Evolutionary conservation across 192 early-diverging fungal species (phyloP).

Genomic region (Jimgerdemannia lactiflua): DNA sequence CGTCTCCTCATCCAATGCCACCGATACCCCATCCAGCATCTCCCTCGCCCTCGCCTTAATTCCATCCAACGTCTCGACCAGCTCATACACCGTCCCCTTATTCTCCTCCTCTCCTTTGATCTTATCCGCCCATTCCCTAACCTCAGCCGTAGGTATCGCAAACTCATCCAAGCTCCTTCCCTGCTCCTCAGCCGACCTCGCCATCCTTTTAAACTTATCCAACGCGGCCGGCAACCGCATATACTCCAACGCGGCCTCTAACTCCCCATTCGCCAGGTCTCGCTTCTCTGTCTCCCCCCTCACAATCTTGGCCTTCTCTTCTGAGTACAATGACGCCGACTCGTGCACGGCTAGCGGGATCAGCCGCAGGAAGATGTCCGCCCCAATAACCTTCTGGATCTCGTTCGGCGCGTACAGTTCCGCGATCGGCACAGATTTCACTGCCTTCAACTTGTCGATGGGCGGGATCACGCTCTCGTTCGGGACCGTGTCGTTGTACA

Average conservation of each 20-base stretch:
- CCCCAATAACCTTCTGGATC: constrained; percentile 82
- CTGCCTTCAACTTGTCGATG: constrained; percentile 84
- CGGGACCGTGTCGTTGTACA: constrained; percentile 90
- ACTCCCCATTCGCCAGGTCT: constrained; percentile 80
- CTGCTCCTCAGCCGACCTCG: constrained; percentile 24
- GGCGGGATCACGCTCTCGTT: constrained; percentile 72
- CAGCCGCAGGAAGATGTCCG: constrained; percentile 84
- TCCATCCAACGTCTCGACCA: constrained; percentile 61
- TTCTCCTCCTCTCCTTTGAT: constrained; percentile 56
- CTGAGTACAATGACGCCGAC: constrained; percentile 89
- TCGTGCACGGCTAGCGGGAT: constrained; percentile 95
- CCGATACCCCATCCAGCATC: constrained; percentile 58
- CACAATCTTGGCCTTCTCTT: constrained; percentile 93
- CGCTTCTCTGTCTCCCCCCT: constrained; percentile 76
- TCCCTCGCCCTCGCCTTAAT: constrained; percentile 64
- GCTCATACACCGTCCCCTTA: constrained; percentile 46
- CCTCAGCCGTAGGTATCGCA: constrained; percentile 53
- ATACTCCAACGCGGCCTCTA: constrained; percentile 78
- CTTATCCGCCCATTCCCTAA: constrained; percentile 58
- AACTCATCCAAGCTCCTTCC: constrained; percentile 44
- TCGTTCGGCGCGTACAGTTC: constrained; percentile 72
- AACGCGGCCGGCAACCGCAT: constrained; percentile 83
- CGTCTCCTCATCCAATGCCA: constrained; percentile 85
- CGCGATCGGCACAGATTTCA: constrained; percentile 73
- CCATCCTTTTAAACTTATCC: constrained; percentile 67